Conservation (phyloP, 192 early-diverging fungal genomes). For the Backusella tuberculispora region DNA sequence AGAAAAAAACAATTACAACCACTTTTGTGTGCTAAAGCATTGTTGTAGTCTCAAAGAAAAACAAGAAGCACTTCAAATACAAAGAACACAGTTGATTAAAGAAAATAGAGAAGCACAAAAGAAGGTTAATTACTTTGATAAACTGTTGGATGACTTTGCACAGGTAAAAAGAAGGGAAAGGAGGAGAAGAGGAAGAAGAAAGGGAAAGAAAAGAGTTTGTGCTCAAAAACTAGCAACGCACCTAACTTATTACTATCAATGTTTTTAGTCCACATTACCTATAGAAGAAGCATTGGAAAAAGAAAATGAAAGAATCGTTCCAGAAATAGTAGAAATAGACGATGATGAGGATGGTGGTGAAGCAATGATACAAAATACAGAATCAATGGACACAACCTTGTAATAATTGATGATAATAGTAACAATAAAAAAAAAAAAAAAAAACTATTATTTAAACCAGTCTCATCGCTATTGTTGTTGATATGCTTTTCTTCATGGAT, state of each 20-base stretch:
- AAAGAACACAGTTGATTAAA: conserved; percentile 29
- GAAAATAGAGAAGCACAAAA: conserved; percentile 35
- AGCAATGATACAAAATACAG: background rate
- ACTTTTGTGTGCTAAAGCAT: background rate
- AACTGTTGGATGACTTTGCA: conserved; percentile 34
- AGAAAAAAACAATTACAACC: no score
- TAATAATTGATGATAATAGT: background rate
- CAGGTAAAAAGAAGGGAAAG: conserved; percentile 17
- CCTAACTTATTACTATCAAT: background rate
- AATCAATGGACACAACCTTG: conserved; percentile 1
- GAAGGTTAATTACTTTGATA: conserved; percentile 34
- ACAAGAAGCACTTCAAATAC: conserved; percentile 22
- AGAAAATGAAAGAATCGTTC: background rate
- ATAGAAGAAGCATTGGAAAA: conserved; percentile 21
- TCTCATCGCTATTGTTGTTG: no score
- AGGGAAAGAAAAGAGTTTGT: background rate
- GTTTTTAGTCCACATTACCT: conserved; percentile 14
- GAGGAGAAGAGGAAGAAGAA: background rate
- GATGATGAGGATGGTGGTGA: background rate
- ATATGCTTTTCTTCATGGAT: no score
- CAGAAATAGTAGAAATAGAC: background rate
- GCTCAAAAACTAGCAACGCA: background rate
- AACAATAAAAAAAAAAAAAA: background rate
- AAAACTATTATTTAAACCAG: background rate
- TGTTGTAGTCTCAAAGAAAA: conserved; percentile 29